These are phyloP conservation scores for Leishmania tropica DNA, from an alignment of 208 protist species.

Conservation along the genomic window DNA sequence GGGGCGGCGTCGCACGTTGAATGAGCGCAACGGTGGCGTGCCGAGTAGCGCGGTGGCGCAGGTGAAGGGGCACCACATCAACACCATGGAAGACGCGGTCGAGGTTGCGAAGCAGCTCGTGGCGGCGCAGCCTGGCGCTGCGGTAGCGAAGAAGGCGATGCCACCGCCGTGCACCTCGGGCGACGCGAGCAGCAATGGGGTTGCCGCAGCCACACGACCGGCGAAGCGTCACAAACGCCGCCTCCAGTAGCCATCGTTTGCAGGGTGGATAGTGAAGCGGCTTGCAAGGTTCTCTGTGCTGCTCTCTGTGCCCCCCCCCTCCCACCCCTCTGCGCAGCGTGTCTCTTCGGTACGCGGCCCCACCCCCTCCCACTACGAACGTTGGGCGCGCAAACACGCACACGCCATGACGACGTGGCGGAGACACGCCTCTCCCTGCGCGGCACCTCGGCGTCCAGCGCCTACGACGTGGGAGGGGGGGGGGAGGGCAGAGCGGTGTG, in stretches of 20 bases:
- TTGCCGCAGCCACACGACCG: conserved; percentile 2
- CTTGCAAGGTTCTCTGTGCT: not conserved
- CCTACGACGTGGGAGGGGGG: no score
- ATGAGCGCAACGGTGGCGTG: conserved; percentile 83
- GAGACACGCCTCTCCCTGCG: not conserved
- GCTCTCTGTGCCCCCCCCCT: no score
- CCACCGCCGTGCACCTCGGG: not conserved
- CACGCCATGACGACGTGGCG: not conserved
- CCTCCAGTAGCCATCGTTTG: conserved; percentile 47
- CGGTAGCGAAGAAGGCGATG: not conserved
- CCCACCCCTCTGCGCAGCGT: no score
- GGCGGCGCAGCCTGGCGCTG: conserved; percentile 19
- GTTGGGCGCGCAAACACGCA: no score
- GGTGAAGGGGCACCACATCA: conserved; percentile 28
- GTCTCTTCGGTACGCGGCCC: no score
- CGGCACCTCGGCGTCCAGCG: no score
- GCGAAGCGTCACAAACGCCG: conserved; percentile 80
- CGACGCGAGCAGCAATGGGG: not conserved
- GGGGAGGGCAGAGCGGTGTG: no score
- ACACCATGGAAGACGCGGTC: conserved; percentile 75
- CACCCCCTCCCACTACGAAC: no score
- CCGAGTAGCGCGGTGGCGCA: conserved; percentile 11
- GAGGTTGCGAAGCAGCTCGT: conserved; percentile 67
- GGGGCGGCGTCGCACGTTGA: conserved; percentile 77
- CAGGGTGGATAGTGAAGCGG: not conserved